phyloP scores from a whole-genome alignment of 2,329 filamentous ascomycete species.

The Dothideomycetidae sp. region DNA sequence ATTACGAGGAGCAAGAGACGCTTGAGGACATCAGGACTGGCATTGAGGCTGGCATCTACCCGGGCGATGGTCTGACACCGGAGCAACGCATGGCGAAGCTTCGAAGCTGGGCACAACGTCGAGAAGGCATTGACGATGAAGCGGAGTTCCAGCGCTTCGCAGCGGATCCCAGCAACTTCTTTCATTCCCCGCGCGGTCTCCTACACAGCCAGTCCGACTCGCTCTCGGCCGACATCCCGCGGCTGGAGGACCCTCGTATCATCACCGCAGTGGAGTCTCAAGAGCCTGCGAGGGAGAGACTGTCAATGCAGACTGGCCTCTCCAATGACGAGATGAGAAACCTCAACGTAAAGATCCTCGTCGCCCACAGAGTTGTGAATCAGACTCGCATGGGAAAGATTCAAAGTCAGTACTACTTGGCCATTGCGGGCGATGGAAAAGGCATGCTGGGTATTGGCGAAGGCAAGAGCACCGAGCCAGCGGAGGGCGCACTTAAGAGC shows the following conservation, averaged over 20 bases:
- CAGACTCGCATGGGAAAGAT: constrained; percentile 97
- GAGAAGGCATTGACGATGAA: constrained; percentile 28
- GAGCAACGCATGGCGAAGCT: constrained; percentile 11
- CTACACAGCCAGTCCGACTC: constrained; percentile 32
- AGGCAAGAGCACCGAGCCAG: constrained; percentile 66
- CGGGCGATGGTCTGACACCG: constrained; percentile 17
- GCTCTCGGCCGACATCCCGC: constrained; percentile 38
- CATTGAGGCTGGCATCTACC: constrained; percentile 11
- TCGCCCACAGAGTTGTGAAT: constrained; percentile 64
- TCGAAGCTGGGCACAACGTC: constrained; percentile 13
- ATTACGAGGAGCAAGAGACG: constrained; percentile 15
- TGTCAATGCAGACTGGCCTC: constrained; percentile 45
- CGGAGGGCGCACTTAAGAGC: constrained; percentile 56
- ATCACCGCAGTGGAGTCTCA: constrained; percentile 23
- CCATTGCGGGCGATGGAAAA: constrained; percentile 73
- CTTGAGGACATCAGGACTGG: constrained; percentile 15
- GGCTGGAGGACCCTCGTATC: constrained; percentile 26
- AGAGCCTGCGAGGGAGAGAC: constrained; percentile 33
- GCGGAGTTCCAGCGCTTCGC: constrained; percentile 29
- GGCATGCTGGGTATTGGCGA: constrained; percentile 80
- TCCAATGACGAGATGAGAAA: constrained; percentile 30
- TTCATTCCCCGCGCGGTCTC: constrained; percentile 35
- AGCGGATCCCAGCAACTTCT: constrained; percentile 31
- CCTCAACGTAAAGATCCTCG: constrained; percentile 57
- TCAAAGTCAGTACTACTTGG: constrained; percentile 56